Evolutionary conservation across 2,329 filamentous ascomycete genomes (phyloP).

Genomic region (Fusarium multiceps): DNA sequence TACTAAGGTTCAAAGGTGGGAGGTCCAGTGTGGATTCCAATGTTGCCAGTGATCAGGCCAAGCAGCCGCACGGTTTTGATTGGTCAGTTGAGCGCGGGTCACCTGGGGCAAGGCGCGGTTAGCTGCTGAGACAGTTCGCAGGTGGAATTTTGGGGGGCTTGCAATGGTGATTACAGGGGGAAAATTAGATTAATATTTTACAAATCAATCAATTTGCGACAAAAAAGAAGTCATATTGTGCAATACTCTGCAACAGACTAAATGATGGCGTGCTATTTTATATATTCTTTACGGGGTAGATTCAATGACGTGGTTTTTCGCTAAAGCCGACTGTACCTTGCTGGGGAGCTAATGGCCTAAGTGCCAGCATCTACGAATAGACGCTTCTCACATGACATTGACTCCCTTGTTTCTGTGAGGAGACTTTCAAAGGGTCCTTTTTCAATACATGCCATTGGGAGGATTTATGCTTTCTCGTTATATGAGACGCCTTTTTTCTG

Average conservation of each 20-base stretch:
- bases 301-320: constrained; percentile 26
- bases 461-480: background rate
- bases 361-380: constrained; percentile 4
- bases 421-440: constrained; percentile 7
- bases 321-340: constrained; percentile 33
- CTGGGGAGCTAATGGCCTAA: constrained; percentile 13
- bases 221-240: background rate
- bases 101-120: constrained; percentile 36
- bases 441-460: background rate
- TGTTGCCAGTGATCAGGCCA: constrained; percentile 36
- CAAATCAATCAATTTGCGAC: background rate
- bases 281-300: constrained; percentile 14
- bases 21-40: constrained; percentile 24
- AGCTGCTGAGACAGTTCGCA: constrained; percentile 31
- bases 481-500: background rate
- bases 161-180: constrained; percentile 1
- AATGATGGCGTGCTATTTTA: background rate
- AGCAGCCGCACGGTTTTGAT: constrained; percentile 37
- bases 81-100: constrained; percentile 38
- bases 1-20: constrained; percentile 42
- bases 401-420: background rate
- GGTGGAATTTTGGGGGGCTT: constrained; percentile 9
- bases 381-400: constrained; percentile 39
- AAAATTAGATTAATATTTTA: background rate
- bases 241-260: background rate